Evolutionary conservation across 345 rosid species (phyloP).

Genomic region (Rhizophora mangle): DNA sequence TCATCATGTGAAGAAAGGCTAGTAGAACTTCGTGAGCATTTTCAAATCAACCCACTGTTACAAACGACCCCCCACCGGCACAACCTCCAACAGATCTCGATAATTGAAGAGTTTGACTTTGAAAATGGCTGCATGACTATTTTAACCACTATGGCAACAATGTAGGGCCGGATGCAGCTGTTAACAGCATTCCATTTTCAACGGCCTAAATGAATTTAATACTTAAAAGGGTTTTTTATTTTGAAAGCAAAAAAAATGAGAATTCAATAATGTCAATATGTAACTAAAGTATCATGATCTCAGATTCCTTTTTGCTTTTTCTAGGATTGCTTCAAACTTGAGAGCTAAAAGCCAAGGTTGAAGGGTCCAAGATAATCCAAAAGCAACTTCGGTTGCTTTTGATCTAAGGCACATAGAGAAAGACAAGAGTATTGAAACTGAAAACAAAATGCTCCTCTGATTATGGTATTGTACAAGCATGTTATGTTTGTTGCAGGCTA

Average conservation of each 20-base stretch:
- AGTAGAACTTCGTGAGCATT: too few species aligned
- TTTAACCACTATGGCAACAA: neutral
- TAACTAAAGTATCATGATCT: neutral
- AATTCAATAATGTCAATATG: neutral
- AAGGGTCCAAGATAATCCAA: constrained; percentile 2
- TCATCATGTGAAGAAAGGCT: too few species aligned
- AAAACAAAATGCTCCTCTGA: too few species aligned
- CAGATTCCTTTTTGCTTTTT: constrained; percentile 1
- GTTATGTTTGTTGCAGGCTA: too few species aligned
- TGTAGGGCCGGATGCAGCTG: neutral
- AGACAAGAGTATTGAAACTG: too few species aligned
- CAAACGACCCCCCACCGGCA: too few species aligned
- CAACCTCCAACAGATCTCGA: too few species aligned
- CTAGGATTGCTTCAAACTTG: neutral
- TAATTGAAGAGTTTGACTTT: neutral
- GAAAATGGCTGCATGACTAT: neutral
- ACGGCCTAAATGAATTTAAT: constrained; percentile 2
- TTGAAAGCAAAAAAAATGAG: constrained; percentile 8
- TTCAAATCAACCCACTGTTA: too few species aligned
- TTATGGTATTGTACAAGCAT: too few species aligned
- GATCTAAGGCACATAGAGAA: neutral
- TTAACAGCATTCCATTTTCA: constrained; percentile 5
- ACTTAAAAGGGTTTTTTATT: constrained; percentile 3
- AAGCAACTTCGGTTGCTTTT: constrained; percentile 3
- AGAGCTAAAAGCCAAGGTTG: neutral